Evolutionary conservation across 345 rosid species (phyloP).

Genomic region (Brassica rapa): DNA sequence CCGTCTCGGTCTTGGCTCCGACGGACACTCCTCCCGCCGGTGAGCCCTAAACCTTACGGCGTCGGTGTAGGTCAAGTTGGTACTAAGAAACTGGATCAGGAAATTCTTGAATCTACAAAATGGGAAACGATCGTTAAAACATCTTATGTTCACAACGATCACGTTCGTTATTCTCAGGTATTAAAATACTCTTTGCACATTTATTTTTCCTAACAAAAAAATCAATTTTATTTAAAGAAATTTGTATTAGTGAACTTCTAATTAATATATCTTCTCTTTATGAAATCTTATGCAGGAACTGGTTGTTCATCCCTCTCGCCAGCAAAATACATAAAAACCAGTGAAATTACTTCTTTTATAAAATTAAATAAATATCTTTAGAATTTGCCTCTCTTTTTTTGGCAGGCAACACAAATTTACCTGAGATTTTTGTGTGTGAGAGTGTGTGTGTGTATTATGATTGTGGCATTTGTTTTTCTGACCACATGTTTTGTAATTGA

Average conservation of each 20-base stretch:
- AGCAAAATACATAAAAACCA: constrained; percentile 32
- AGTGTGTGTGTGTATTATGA: neutral
- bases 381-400: constrained; percentile 23
- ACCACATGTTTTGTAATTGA: constrained; percentile 26
- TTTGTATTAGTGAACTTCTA: neutral
- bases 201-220: neutral
- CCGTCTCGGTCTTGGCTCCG: constrained; percentile 96
- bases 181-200: neutral
- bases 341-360: neutral
- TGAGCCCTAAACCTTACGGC: constrained; percentile 40
- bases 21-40: constrained; percentile 60
- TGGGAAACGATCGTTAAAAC: constrained; percentile 99
- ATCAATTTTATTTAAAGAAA: neutral
- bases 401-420: constrained; percentile 28
- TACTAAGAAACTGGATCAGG: constrained; percentile 43
- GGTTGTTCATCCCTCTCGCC: constrained; percentile 33
- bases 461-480: constrained; percentile 28
- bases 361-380: constrained; percentile 11
- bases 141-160: constrained; percentile 73
- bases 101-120: constrained; percentile 48
- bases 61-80: constrained; percentile 36
- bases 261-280: neutral
- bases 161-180: constrained; percentile 90
- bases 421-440: neutral
- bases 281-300: constrained; percentile 30